Conservation (phyloP, 305 asterid species). For the Fraxinus paxiana region DNA sequence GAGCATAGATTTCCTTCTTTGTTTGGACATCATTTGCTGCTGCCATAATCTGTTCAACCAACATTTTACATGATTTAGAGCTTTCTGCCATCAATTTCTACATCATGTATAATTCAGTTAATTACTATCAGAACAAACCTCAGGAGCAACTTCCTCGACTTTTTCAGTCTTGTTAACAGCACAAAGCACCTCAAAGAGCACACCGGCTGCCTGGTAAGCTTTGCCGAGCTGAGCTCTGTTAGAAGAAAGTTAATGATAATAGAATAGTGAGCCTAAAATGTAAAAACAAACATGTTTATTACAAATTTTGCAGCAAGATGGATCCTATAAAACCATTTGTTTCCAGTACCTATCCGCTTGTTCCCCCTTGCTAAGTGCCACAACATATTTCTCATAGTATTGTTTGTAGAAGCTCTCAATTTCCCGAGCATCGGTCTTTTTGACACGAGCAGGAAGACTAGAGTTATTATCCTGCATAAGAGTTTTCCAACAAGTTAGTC, state of each 20-base stretch:
- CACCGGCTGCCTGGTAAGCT: slow-evolving; percentile 82
- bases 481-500: slow-evolving; percentile 10
- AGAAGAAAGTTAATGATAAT: slow-evolving; percentile 7
- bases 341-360: slow-evolving; percentile 77
- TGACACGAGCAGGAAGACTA: slow-evolving; percentile 76
- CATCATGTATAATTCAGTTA: not conserved
- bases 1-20: slow-evolving; percentile 45
- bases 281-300: slow-evolving; percentile 10
- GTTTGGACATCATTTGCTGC: slow-evolving; percentile 49
- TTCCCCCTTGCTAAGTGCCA: slow-evolving; percentile 92
- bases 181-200: slow-evolving; percentile 83
- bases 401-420: slow-evolving; percentile 97
- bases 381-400: slow-evolving; percentile 87
- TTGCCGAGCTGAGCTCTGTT: slow-evolving; percentile 82
- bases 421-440: slow-evolving; percentile 97
- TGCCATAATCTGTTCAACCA: slow-evolving; percentile 38
- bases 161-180: slow-evolving; percentile 75
- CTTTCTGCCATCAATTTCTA: slow-evolving; percentile 15
- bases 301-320: slow-evolving; percentile 2
- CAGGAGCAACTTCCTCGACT: slow-evolving; percentile 75
- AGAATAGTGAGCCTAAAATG: not conserved
- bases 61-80: slow-evolving; percentile 14
- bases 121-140: slow-evolving; percentile 41
- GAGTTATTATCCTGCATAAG: slow-evolving; percentile 76
- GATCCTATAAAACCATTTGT: slow-evolving; percentile 12